A percentile compares a stretch with the other conserved stretches of the same genome.
phyloP scores from a whole-genome alignment of 108 stramenopile species.

The Tribonema minus region DNA sequence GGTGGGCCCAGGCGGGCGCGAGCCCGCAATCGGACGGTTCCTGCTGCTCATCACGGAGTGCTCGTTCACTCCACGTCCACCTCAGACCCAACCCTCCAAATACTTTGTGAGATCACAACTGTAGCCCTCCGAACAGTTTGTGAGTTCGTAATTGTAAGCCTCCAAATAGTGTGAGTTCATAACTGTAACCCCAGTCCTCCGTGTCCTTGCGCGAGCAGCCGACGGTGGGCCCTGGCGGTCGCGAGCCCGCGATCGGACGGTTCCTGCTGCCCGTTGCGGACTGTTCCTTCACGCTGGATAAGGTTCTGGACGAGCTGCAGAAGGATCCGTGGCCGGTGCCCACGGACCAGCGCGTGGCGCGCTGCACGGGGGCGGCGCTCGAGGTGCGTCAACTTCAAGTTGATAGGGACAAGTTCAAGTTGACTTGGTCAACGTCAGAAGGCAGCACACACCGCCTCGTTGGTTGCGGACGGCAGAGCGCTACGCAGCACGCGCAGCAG shows the following conservation, averaged over 20 bases:
- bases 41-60: conserved; percentile 88
- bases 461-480: neutral
- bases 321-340: conserved; percentile 95
- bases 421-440: neutral
- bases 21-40: conserved; percentile 68
- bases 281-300: conserved; percentile 81
- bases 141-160: too few species aligned
- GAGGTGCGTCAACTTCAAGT: conserved; percentile 47
- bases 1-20: neutral
- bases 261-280: conserved; percentile 91
- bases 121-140: too few species aligned
- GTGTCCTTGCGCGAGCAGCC: too few species aligned
- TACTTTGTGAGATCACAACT: too few species aligned
- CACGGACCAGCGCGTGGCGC: conserved; percentile 74
- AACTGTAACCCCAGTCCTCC: too few species aligned
- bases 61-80: conserved; percentile 70
- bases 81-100: too few species aligned
- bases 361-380: conserved; percentile 87
- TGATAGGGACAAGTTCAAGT: neutral
- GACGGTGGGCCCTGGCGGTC: too few species aligned
- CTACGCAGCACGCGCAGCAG: neutral
- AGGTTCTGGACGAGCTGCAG: conserved; percentile 89
- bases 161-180: too few species aligned
- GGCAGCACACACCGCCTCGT: neutral
- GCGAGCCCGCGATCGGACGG: conserved; percentile 59